A percentile compares a stretch with the other conserved stretches of the same genome.
Conservation (phyloP, 139 green algal species). For the Chlamydomonas incerta region DNA sequence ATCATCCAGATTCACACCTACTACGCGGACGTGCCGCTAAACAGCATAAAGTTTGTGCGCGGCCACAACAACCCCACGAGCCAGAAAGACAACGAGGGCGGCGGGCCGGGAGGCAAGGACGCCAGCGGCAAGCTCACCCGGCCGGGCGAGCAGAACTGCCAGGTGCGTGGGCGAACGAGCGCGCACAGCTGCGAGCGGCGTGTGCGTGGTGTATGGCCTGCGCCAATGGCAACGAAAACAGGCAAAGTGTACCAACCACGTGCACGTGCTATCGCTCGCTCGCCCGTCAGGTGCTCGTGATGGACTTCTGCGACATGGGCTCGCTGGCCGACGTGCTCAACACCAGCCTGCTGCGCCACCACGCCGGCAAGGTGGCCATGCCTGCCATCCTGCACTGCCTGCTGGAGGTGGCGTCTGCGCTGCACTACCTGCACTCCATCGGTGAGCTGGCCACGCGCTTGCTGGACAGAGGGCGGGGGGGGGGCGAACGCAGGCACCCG, state of each 20-base stretch:
- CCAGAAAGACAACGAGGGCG: neutral
- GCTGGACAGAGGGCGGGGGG: too few species aligned
- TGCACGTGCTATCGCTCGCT: too few species aligned
- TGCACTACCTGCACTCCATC: conserved; percentile 69
- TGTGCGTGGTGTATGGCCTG: too few species aligned
- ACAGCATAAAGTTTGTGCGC: conserved; percentile 41
- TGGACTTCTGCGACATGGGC: conserved; percentile 55
- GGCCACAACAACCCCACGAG: conserved; percentile 20
- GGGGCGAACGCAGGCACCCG: too few species aligned
- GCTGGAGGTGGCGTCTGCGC: conserved; percentile 55
- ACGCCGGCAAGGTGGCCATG: conserved; percentile 41
- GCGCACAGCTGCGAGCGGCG: too few species aligned
- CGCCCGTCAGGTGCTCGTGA: conserved; percentile 39
- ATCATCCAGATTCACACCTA: conserved; percentile 57
- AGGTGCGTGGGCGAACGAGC: neutral
- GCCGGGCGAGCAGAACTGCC: conserved; percentile 37
- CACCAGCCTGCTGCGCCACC: conserved; percentile 47
- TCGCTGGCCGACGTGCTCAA: conserved; percentile 47
- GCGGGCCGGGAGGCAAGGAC: conserved; percentile 11
- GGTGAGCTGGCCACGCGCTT: conserved; percentile 15
- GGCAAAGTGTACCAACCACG: too few species aligned
- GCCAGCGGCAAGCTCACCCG: conserved; percentile 24
- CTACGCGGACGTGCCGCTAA: conserved; percentile 42
- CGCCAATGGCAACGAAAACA: too few species aligned
- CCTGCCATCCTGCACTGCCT: conserved; percentile 54